These are phyloP conservation scores for Talaromyces sp. DNA, from an alignment of 2,329 filamentous ascomycete species.

Conservation along the genomic window DNA sequence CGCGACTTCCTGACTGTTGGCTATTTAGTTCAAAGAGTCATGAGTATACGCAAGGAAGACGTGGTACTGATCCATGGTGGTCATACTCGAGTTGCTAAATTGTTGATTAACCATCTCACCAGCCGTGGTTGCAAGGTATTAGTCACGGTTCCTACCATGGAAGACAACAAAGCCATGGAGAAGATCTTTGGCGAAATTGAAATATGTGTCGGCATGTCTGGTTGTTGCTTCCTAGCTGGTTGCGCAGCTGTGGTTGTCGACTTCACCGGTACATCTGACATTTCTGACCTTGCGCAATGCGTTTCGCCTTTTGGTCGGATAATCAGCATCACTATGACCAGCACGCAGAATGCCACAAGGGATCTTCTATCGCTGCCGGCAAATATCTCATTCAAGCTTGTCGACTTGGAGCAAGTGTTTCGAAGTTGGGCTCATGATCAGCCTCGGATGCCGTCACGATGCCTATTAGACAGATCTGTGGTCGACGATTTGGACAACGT, in stretches of 20 bases:
- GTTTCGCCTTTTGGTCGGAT: background rate
- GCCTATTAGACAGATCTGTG: background rate
- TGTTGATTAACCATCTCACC: background rate
- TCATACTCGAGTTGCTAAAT: background rate
- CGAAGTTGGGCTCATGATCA: background rate
- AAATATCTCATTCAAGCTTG: background rate
- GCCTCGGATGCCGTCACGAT: background rate
- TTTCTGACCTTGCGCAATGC: background rate
- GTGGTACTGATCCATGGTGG: background rate
- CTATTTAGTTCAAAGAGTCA: background rate
- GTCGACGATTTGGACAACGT: background rate
- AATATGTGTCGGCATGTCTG: background rate
- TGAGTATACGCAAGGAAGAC: background rate
- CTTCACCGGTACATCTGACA: background rate
- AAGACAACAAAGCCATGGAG: background rate
- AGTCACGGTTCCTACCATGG: background rate
- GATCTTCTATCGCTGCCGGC: background rate
- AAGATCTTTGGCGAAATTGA: background rate
- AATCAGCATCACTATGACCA: background rate
- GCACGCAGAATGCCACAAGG: background rate
- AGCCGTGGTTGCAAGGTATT: background rate
- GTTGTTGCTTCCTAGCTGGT: background rate
- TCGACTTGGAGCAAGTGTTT: background rate
- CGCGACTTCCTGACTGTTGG: background rate
- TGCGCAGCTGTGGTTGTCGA: background rate